Base-by-base conservation (phyloP, 2,329 filamentous ascomycete genomes). In the Penicillium sp. region DNA sequence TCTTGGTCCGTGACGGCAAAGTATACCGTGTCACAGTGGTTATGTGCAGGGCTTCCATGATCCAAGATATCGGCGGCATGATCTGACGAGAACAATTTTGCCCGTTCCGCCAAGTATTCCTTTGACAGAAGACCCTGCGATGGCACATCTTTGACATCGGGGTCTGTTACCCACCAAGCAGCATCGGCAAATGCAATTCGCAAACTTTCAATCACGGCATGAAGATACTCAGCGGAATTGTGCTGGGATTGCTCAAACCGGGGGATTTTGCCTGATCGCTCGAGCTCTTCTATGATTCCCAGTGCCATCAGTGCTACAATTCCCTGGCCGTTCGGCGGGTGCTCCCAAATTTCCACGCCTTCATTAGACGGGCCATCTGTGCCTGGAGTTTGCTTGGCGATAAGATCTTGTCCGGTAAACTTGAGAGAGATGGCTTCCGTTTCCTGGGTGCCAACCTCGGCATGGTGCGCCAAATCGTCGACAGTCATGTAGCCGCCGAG, bases 241-340 rank as follows among this genome's bases (percentile, higher is more conserved):
- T 95, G 87, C 53, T 95, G 83, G 2, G 73, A 32, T 17, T 45
- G 32, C 4, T 37, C 45, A 64, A 92, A 95, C 1, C 71, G 74
- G 0, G 83, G 80, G 42, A 96, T 87, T 53, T 79, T 79, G 26
- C 82, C 83, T 11, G 74, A 70, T 42, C 79, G 77, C 64, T 95
- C 86, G 1, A 96, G 74, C 58, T 89, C 80, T 60, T 95, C 82
- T 32, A 98, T 71, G 49, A 96, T 94, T 1, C 92, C 92, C 0
- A 98, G 72, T 0, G 92, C 85, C 82, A 96, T 95, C 20, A 96
- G 70, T 0, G 92, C 92, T 2, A 96, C 85, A 48, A 96, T 89
- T 1, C 92, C 92, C 65, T 96, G 92, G 0, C 92, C 89, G 55
- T 96, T 96, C 6, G 92, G 92, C 23, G 90, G 89, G 59, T 96